Evolutionary conservation across 2,329 filamentous ascomycete genomes (phyloP).

Genomic region (Cucurbitaria berberidis): DNA sequence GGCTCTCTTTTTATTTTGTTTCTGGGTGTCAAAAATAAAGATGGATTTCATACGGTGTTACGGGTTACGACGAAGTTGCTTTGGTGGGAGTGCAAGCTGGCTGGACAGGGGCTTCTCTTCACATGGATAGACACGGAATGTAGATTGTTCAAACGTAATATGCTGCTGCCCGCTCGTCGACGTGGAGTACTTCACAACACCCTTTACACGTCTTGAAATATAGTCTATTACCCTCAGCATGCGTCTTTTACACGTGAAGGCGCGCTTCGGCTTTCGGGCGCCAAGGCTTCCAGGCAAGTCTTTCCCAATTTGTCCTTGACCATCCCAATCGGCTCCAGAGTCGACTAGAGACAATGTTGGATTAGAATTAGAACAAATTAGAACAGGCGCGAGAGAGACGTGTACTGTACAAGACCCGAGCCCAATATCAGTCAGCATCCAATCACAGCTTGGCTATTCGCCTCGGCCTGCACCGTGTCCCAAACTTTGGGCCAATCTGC

Average conservation of each 20-base stretch:
- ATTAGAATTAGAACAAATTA: too few relatives aligned
- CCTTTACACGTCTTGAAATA: too few relatives aligned
- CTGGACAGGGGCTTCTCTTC: slow-evolving; percentile 10
- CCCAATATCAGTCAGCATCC: slow-evolving; percentile 18
- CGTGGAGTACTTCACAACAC: too few relatives aligned
- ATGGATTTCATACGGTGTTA: slow-evolving; percentile 28
- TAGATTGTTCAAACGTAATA: slow-evolving; percentile 15
- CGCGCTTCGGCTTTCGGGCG: slow-evolving; percentile 6
- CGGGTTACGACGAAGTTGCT: slow-evolving; percentile 9
- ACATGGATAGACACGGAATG: slow-evolving; percentile 37
- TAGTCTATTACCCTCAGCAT: too few relatives aligned
- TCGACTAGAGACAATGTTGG: too few relatives aligned
- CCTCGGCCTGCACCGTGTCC: slow-evolving; percentile 29
- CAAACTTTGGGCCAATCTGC: slow-evolving; percentile 27
- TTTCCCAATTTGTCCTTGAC: background rate
- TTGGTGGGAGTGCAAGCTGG: slow-evolving; percentile 6
- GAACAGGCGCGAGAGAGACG: background rate
- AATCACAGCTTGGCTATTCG: slow-evolving; percentile 20
- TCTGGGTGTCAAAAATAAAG: slow-evolving; percentile 30
- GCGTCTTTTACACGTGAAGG: too few relatives aligned
- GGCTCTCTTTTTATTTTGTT: too few relatives aligned
- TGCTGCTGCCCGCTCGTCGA: background rate
- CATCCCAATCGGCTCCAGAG: slow-evolving; percentile 1
- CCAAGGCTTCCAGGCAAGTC: slow-evolving; percentile 8
- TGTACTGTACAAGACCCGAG: slow-evolving; percentile 13